phyloP scores from a whole-genome alignment of 345 rosid species.

The Salix viminalis region DNA sequence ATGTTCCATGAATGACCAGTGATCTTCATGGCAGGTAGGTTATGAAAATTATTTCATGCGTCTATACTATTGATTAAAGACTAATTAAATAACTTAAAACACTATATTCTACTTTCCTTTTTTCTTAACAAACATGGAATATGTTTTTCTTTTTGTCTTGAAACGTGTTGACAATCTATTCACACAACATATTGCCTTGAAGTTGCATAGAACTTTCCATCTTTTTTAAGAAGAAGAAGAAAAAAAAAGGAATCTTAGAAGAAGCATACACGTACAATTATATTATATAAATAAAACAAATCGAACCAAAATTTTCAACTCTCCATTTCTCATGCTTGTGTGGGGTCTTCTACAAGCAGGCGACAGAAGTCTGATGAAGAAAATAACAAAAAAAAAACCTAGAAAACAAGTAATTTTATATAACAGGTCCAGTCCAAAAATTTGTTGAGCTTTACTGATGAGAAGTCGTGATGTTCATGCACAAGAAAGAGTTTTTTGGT shows the following conservation, averaged over 20 bases:
- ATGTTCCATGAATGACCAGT: not conserved
- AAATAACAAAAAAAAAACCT: not conserved
- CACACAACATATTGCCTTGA: slow-evolving; percentile 6
- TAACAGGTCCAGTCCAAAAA: not conserved
- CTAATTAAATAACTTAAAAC: not conserved
- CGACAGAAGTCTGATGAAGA: not conserved
- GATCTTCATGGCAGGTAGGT: not conserved
- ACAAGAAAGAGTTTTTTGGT: not conserved
- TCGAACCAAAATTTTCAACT: not conserved
- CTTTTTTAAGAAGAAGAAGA: not conserved
- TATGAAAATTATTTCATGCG: not conserved
- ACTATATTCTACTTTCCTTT: not conserved
- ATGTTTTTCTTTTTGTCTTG: not conserved
- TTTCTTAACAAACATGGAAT: not conserved
- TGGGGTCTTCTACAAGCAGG: not conserved
- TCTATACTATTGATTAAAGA: not conserved
- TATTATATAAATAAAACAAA: not conserved
- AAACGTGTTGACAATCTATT: slow-evolving; percentile 19
- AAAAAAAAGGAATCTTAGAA: not conserved
- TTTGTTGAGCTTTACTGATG: not conserved
- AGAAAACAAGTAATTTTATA: not conserved
- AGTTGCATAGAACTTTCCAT: slow-evolving; percentile 5
- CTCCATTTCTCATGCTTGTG: not conserved
- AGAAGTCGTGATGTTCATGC: slow-evolving; percentile 33
- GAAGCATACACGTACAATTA: not conserved